Evolutionary conservation across 1,284 basidiomycete genomes (phyloP).

Genomic region (Pseudozyma pruni): DNA sequence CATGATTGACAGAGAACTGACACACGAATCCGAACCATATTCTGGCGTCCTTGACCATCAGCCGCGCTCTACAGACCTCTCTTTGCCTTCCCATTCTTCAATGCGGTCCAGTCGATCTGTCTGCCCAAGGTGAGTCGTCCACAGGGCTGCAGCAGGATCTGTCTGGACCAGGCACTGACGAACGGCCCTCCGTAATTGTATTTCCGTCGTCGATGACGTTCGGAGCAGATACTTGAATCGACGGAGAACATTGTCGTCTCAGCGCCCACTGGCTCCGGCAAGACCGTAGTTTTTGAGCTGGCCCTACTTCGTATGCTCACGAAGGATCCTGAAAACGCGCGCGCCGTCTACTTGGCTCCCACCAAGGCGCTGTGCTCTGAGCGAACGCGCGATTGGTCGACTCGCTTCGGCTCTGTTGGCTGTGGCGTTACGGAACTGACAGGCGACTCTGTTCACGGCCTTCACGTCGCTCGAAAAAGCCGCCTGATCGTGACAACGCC

Average conservation of each 20-base stretch:
- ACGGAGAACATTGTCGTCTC: constrained; percentile 79
- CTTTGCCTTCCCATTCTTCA: constrained; percentile 89
- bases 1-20: too few relatives aligned
- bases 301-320: constrained; percentile 82
- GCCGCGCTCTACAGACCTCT: constrained; percentile 82
- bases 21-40: too few relatives aligned
- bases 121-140: constrained; percentile 75
- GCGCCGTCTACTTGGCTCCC: constrained; percentile 92
- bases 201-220: background rate
- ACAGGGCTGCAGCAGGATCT: too few relatives aligned
- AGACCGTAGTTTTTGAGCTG: constrained; percentile 84
- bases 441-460: constrained; percentile 36
- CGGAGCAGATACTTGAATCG: constrained; percentile 74
- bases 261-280: constrained; percentile 59
- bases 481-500: constrained; percentile 73
- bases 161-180: background rate
- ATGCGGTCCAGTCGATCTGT: constrained; percentile 85
- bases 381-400: constrained; percentile 82
- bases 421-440: constrained; percentile 84
- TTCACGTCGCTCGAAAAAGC: constrained; percentile 41
- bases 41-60: constrained; percentile 62
- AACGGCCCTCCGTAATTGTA: background rate
- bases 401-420: constrained; percentile 80
- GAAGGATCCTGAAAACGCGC: constrained; percentile 56
- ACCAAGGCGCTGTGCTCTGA: constrained; percentile 88